Percentiles rank a stretch among this genome's conserved stretches.
phyloP scores from a whole-genome alignment of 2,329 filamentous ascomycete species.

The Bipolaris zeicola region DNA sequence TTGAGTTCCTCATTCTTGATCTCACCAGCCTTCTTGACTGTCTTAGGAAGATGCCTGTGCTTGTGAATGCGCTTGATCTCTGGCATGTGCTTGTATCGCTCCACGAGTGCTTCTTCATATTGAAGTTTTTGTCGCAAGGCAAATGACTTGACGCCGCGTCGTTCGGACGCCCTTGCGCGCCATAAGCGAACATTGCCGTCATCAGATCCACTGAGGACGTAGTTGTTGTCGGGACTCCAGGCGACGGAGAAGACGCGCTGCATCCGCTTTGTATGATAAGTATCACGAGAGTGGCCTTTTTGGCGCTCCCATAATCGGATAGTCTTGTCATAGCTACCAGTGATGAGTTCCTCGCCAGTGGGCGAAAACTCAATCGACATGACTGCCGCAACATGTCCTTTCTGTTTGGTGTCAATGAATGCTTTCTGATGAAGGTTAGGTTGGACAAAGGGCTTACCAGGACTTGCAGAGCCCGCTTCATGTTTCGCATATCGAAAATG shows the following conservation, averaged over 20 bases:
- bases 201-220: constrained; percentile 87
- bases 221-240: constrained; percentile 89
- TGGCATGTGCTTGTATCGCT: constrained; percentile 92
- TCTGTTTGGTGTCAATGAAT: constrained; percentile 43
- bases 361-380: constrained; percentile 97
- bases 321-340: constrained; percentile 86
- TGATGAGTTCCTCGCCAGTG: constrained; percentile 91
- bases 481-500: constrained; percentile 92
- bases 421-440: neutral
- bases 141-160: constrained; percentile 84
- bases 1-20: constrained; percentile 91
- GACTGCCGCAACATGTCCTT: constrained; percentile 87
- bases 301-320: constrained; percentile 83
- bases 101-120: constrained; percentile 84
- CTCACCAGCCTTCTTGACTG: constrained; percentile 92
- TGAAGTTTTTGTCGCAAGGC: constrained; percentile 86
- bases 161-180: constrained; percentile 82
- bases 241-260: constrained; percentile 85
- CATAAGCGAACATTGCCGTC: constrained; percentile 92
- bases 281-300: constrained; percentile 83
- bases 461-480: constrained; percentile 85
- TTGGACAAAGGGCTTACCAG: constrained; percentile 48
- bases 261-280: constrained; percentile 98
- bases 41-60: constrained; percentile 88
- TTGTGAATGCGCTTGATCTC: constrained; percentile 89